A percentile compares a stretch with the other conserved stretches of the same genome.
These are phyloP conservation scores for Ustilago cynodontis DNA, from an alignment of 1,284 basidiomycete genomes.

Conservation along the genomic window DNA sequence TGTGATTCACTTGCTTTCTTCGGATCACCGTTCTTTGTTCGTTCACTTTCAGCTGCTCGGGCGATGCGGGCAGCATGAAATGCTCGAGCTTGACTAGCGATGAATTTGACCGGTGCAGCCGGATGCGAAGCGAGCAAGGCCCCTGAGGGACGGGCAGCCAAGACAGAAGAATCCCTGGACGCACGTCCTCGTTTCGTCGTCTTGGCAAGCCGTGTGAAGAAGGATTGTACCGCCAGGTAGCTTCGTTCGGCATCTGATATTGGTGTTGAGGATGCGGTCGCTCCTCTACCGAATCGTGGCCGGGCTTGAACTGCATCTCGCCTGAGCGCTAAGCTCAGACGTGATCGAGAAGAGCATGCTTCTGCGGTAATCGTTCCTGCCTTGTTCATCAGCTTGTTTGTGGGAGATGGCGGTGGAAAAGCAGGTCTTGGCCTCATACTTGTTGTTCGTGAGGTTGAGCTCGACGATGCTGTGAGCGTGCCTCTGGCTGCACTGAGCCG, in stretches of 20 bases:
- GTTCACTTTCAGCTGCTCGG: constrained; percentile 5
- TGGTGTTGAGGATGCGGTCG: neutral
- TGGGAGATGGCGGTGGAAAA: neutral
- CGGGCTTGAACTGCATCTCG: neutral
- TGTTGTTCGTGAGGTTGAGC: neutral
- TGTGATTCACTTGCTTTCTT: neutral
- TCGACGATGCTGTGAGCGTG: neutral
- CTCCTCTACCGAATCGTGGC: neutral
- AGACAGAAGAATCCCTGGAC: neutral
- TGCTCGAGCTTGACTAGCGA: constrained; percentile 22
- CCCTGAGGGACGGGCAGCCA: neutral
- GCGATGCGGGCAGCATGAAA: constrained; percentile 11
- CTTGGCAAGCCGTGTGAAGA: constrained; percentile 17
- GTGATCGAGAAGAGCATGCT: neutral
- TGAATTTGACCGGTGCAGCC: neutral
- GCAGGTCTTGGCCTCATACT: neutral
- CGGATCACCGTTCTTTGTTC: neutral
- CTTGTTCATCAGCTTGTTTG: neutral
- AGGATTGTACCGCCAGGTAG: constrained; percentile 35
- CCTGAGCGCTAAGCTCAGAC: neutral
- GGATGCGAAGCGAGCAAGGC: neutral
- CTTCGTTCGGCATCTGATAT: constrained; percentile 5
- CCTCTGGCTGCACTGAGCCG: constrained; percentile 4
- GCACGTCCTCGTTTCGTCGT: neutral
- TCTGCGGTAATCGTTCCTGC: neutral